Base-by-base conservation (phyloP, 768 basidiomycete species). In the Postia placenta region DNA sequence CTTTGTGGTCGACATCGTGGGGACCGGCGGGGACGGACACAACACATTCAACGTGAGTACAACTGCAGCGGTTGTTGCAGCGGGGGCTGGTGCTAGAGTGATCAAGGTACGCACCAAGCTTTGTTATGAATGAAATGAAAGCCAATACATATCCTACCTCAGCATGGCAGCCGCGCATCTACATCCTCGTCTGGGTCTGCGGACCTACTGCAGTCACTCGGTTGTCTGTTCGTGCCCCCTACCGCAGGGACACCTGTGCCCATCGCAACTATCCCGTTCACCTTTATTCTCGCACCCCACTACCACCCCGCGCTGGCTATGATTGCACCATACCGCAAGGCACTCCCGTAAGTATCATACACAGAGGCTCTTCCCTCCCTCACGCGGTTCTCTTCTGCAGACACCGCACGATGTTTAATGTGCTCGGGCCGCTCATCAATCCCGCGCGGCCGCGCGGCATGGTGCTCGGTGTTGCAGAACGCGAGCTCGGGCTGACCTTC, bases 1-100 rank as follows among this genome's bases (percentile, higher is more conserved):
- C 64, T 90, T 72, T 51, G 63, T 72, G 33, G 79, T 85, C 19
- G 86, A 88, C 61, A 90, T 95, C 50, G 92, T 95, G 19, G 92
- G 92, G 2, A 93, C 92, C 0, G 92, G 95, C 11, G 95, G 96
- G 5, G 96, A 97, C 67, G 93, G 93, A 0, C 82, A 93, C 66
- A 89, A 97, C 60, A 85, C 94, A 0, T 97, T 93, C 77, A 97
- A 98, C 63, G 94, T 97, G 45, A 94, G 92, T 63, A 97, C 95
- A 1, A 85, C 91, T 2, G 94, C 95, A 2, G 94, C 80, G 0
- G 78, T 99, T 52, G 89, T 97, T 17, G 95, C 94, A 24, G 92
- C 93, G 20, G 95, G 94, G 12, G 89, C 93, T 5, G 95, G 95
- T 4, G 90, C 90, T 0, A 76, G 92, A 27, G 92, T 99, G 2